Conservation (phyloP, 305 asterid species). For the Withania somnifera region DNA sequence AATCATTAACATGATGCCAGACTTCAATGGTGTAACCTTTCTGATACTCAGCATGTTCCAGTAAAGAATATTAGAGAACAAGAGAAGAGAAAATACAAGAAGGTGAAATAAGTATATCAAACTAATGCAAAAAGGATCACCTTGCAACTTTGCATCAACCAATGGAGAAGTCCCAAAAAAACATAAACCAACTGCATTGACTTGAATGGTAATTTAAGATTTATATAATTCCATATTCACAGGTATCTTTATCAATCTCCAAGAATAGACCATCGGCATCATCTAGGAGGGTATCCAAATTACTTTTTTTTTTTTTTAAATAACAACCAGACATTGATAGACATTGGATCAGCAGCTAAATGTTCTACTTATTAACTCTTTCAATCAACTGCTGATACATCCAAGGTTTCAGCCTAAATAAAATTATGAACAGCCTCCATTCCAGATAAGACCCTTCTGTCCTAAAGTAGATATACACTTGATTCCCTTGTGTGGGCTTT, state of each 20-base stretch:
- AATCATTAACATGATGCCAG: not conserved
- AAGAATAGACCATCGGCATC: not conserved
- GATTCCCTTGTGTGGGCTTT: not conserved
- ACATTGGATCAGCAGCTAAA: not conserved
- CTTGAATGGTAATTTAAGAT: not conserved
- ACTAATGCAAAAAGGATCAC: not conserved
- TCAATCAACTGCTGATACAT: not conserved
- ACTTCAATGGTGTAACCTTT: not conserved
- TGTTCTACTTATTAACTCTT: not conserved
- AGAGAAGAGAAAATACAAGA: not conserved
- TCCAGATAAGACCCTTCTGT: not conserved
- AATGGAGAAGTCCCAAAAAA: not conserved
- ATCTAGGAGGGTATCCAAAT: not conserved
- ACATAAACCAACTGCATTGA: not conserved
- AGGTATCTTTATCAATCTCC: not conserved
- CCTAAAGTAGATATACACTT: not conserved
- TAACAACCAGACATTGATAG: no score
- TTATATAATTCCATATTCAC: not conserved
- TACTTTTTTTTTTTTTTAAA: no score
- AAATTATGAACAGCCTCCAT: not conserved
- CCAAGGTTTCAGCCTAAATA: not conserved
- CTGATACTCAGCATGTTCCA: not conserved
- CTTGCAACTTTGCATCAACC: not conserved
- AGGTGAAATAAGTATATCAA: not conserved
- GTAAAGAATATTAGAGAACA: not conserved